Evolutionary conservation across 345 rosid genomes (phyloP).

Genomic region (Linum trigynum): DNA sequence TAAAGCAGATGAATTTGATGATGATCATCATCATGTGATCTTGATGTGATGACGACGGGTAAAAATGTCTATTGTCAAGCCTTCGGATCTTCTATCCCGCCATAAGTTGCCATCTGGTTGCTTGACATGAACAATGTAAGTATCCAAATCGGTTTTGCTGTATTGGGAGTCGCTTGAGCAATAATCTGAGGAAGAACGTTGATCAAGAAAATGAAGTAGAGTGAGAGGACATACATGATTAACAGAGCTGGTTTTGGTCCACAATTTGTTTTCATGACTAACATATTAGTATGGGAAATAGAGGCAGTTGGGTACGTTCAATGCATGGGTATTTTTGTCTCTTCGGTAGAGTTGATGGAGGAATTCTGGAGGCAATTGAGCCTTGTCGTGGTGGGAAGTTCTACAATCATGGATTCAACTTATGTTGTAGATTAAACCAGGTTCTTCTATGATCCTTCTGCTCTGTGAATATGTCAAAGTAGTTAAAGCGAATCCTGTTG

Average conservation of each 20-base stretch:
- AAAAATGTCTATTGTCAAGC: slow-evolving; percentile 30
- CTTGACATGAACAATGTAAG: slow-evolving; percentile 27
- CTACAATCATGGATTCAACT: neutral
- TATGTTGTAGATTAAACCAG: neutral
- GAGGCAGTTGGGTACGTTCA: neutral
- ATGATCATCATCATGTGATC: slow-evolving; percentile 10
- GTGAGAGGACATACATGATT: neutral
- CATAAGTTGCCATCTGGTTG: slow-evolving; percentile 14
- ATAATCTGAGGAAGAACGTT: neutral
- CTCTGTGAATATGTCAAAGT: neutral
- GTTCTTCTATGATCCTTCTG: neutral
- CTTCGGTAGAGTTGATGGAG: neutral
- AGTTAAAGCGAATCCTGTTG: neutral
- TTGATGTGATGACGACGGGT: slow-evolving; percentile 11
- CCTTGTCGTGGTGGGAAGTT: neutral
- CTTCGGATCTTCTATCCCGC: slow-evolving; percentile 9
- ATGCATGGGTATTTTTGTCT: neutral
- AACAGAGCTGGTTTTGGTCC: neutral
- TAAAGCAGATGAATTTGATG: slow-evolving; percentile 33
- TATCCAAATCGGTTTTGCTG: slow-evolving; percentile 5
- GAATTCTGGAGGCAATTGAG: neutral
- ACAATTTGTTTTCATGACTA: neutral
- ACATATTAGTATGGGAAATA: neutral
- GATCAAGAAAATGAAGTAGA: neutral
- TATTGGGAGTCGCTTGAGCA: neutral